A percentile compares a stretch with the other conserved stretches of the same genome.
These are phyloP conservation scores for Trichoderma erinaceum DNA, from an alignment of 495 filamentous ascomycete species.

Conservation along the genomic window DNA sequence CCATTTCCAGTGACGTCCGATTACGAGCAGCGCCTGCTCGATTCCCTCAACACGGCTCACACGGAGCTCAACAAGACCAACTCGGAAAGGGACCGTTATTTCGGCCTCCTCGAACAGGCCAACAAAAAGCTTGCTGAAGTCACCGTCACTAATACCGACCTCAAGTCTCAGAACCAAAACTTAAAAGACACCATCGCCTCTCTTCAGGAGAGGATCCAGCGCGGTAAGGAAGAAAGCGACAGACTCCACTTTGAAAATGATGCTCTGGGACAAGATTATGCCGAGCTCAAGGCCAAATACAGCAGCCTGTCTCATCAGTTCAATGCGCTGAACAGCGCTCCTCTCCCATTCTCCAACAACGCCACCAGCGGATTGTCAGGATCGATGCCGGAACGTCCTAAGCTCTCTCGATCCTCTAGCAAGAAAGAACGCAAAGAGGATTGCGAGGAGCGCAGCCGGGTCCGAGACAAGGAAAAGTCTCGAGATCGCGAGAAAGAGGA, in stretches of 20 bases:
- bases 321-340: conserved; percentile 9
- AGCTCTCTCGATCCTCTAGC: conserved; percentile 22
- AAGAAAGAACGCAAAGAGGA: conserved; percentile 29
- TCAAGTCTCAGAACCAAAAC: conserved; percentile 28
- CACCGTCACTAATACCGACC: conserved; percentile 46
- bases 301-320: conserved; percentile 73
- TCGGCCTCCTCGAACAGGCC: conserved; percentile 20
- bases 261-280: conserved; percentile 82
- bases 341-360: neutral
- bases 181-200: conserved; percentile 70
- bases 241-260: conserved; percentile 53
- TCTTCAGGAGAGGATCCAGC: conserved; percentile 47
- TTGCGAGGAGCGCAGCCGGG: conserved; percentile 18
- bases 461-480: conserved; percentile 14
- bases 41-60: conserved; percentile 15
- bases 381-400: conserved; percentile 2
- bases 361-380: neutral
- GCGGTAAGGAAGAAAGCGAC: conserved; percentile 64
- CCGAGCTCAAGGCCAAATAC: conserved; percentile 70
- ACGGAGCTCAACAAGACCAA: conserved; percentile 19
- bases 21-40: conserved; percentile 10
- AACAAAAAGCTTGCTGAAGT: conserved; percentile 28
- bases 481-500: conserved; percentile 23
- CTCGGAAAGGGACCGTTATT: conserved; percentile 22
- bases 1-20: neutral